Evolutionary conservation across 1,139 yeast species (phyloP), one percentile per base, ranked within the genome.

Genomic region (Candida freyschussii): DNA sequence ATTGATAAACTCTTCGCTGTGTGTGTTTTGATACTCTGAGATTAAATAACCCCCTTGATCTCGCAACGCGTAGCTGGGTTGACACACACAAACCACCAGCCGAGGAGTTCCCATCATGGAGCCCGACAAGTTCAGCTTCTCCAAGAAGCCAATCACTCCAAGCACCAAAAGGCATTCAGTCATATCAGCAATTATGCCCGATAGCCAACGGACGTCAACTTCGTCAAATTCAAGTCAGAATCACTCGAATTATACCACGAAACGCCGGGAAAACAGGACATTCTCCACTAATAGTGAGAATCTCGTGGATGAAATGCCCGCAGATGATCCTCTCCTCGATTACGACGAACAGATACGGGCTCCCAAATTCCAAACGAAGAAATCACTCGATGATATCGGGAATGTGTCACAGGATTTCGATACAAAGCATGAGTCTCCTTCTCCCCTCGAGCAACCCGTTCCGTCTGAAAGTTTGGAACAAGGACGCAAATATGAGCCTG

Each of bases 291-390:
- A 13, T 15, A 14, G 27, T 11, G 32, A 29, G 25, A 33, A 26
- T 21, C 33, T 39, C n/a, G 26, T 34, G 7, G 37, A 41, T 7
- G 39, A 40, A 7, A 28, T 41, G 21, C 34, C 41, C 12, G 32
- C 44, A 2, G 55, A 48, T 25, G 41, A 48, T 20, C 55, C 55
- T 1, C 29, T 43, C 6, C 21, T 48, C 21, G 53, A 50, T 34
- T 47, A 50, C 28, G 44, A 50, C 32, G 47, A 48, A 25, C 53
- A 49, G 32, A 50, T 50, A 13, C 36, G 55, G 17, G 55, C 51
- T 1, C 55, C 55, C 3, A 50, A 50, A 35, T 44, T 50, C 30
- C 43, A 36, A 13, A 41, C 44, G 14, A 29, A 26, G 33, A 32
- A 30, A 21, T 36, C 45, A 5, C 26, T 38, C 12, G 40, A 40